Percentiles rank a stretch among this genome's conserved stretches.
These are phyloP conservation scores for Dalechampia spathulata DNA, from an alignment of 441 rosid species.

Conservation along the genomic window DNA sequence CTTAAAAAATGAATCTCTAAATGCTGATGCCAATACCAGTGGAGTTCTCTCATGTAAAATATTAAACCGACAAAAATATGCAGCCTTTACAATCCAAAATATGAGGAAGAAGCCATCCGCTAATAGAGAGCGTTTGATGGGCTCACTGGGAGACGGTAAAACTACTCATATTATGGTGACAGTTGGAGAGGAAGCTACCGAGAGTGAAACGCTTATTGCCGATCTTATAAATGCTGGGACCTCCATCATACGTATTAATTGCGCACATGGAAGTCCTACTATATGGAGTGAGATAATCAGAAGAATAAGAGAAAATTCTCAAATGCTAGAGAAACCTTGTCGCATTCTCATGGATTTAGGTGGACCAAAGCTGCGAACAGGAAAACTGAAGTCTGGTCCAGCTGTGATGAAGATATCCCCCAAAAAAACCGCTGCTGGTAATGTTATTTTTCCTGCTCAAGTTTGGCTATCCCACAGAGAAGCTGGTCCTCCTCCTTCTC, in stretches of 20 bases:
- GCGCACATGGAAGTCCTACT: conserved; percentile 61
- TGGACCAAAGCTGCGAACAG: conserved; percentile 71
- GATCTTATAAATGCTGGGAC: conserved; percentile 57
- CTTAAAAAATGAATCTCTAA: conserved; percentile 19
- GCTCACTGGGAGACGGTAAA: conserved; percentile 32
- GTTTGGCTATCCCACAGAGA: conserved; percentile 54
- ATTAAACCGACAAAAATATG: conserved; percentile 15
- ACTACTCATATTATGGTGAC: conserved; percentile 57
- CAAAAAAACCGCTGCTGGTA: conserved; percentile 48
- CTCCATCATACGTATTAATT: conserved; percentile 53
- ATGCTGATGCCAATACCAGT: conserved; percentile 9
- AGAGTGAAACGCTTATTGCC: conserved; percentile 36
- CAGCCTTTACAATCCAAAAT: conserved; percentile 17
- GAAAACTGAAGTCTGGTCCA: conserved; percentile 49
- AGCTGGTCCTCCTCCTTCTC: conserved; percentile 46
- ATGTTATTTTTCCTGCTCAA: conserved; percentile 40
- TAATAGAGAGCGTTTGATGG: conserved; percentile 44
- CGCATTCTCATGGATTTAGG: conserved; percentile 74
- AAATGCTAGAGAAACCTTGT: conserved; percentile 58
- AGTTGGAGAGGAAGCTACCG: conserved; percentile 50
- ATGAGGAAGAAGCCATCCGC: conserved; percentile 27
- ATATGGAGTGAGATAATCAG: conserved; percentile 59
- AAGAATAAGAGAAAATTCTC: conserved; percentile 46
- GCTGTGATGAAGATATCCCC: conserved; percentile 54
- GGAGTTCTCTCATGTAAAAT: conserved; percentile 16